These are phyloP conservation scores for Astrephomene gubernaculifera DNA, from an alignment of 139 green algal species.

Conservation along the genomic window DNA sequence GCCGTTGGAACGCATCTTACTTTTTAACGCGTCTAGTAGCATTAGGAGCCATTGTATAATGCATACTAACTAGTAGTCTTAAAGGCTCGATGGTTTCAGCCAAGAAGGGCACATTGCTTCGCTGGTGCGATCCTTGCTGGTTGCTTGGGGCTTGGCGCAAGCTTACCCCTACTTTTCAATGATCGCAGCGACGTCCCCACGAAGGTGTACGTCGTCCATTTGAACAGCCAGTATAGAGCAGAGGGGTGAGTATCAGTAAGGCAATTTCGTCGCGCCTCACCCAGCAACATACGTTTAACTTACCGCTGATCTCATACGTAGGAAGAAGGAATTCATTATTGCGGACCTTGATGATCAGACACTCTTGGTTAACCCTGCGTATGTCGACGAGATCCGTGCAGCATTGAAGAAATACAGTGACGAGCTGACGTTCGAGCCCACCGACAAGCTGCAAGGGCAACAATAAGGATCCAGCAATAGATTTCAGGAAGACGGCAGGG, in stretches of 20 bases:
- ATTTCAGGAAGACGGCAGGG: constrained; percentile 38
- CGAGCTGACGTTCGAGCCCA: constrained; percentile 7
- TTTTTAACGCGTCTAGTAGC: no score
- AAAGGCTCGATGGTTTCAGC: constrained; percentile 53
- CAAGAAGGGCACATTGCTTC: constrained; percentile 43
- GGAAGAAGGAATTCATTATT: constrained; percentile 56
- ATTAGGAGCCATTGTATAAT: background rate
- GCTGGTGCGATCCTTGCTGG: constrained; percentile 20
- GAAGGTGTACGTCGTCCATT: constrained; percentile 61
- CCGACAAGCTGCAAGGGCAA: background rate
- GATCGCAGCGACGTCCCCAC: constrained; percentile 60
- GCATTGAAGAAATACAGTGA: constrained; percentile 45
- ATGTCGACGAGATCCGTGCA: constrained; percentile 31
- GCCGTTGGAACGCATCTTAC: no score
- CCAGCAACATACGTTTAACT: background rate
- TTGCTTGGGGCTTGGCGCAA: background rate
- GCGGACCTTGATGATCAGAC: constrained; percentile 62
- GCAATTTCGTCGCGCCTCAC: background rate
- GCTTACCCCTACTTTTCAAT: background rate
- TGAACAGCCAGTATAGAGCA: constrained; percentile 56
- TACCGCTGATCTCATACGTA: background rate
- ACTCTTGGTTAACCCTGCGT: constrained; percentile 53
- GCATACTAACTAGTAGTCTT: background rate
- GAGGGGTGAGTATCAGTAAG: background rate
- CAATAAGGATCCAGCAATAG: background rate